Conservation (phyloP, 257 asterid genomes). For the Capsicum pubescens region DNA sequence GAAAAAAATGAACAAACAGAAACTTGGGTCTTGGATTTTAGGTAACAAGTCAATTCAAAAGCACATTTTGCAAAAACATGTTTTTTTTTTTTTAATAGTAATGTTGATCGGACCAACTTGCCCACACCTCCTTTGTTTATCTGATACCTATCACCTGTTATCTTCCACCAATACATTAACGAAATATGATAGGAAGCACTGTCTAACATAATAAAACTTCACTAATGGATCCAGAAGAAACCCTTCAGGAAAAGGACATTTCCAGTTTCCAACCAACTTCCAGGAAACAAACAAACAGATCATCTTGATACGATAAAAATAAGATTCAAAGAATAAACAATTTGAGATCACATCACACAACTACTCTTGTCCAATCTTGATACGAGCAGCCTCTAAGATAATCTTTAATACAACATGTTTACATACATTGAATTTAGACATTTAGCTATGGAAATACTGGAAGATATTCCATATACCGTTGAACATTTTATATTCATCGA, state of each 20-base stretch:
- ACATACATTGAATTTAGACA: background rate
- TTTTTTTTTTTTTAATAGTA: no score
- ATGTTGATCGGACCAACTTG: no score
- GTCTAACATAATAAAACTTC: background rate
- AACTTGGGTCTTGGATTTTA: no score
- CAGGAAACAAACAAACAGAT: conserved; percentile 3
- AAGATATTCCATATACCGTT: background rate
- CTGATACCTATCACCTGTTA: no score
- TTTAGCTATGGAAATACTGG: background rate
- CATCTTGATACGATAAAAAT: background rate
- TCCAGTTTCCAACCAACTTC: background rate
- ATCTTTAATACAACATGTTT: background rate
- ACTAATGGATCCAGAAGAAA: background rate
- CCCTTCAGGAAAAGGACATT: no score
- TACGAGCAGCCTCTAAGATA: background rate
- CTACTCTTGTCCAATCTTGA: background rate
- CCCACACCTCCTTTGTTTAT: no score
- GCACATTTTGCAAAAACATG: background rate
- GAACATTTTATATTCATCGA: no score
- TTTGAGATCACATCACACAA: background rate
- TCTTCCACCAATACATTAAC: no score
- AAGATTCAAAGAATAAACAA: no score
- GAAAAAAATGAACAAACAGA: no score
- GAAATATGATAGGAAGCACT: background rate
- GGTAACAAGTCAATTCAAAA: no score